Conservation (phyloP, 2,329 filamentous ascomycete species). For the Aspergillus pseudoviridinutans region DNA sequence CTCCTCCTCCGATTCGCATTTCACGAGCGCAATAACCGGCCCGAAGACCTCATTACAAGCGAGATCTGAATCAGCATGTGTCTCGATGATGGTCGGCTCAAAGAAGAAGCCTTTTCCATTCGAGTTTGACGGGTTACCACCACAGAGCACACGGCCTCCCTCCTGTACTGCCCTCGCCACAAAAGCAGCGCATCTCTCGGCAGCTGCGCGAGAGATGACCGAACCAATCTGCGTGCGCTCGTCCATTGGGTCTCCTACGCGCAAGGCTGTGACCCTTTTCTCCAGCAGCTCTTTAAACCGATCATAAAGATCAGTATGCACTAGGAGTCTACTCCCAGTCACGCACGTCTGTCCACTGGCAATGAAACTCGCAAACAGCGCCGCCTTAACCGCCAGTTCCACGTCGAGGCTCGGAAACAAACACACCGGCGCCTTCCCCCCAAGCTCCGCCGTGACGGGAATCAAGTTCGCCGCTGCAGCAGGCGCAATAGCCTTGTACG, state of each 20-base stretch:
- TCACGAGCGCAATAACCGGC: slow-evolving; percentile 48
- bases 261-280: slow-evolving; percentile 49
- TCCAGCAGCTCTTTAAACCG: slow-evolving; percentile 37
- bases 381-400: slow-evolving; percentile 26
- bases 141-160: slow-evolving; percentile 41
- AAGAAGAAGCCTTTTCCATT: slow-evolving; percentile 52
- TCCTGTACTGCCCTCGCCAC: slow-evolving; percentile 31
- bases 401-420: slow-evolving; percentile 32
- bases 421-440: slow-evolving; percentile 36
- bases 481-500: slow-evolving; percentile 31
- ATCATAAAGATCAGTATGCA: slow-evolving; percentile 44
- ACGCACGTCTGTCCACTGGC: slow-evolving; percentile 56
- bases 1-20: slow-evolving; percentile 46
- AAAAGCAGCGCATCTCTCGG: slow-evolving; percentile 38
- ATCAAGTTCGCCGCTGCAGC: slow-evolving; percentile 31
- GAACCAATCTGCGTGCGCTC: slow-evolving; percentile 60
- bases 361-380: slow-evolving; percentile 46
- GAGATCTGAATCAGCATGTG: slow-evolving; percentile 19
- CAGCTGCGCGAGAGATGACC: slow-evolving; percentile 48
- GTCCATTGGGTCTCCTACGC: slow-evolving; percentile 57
- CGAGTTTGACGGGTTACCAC: slow-evolving; percentile 46
- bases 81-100: slow-evolving; percentile 42
- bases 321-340: slow-evolving; percentile 52
- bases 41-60: slow-evolving; percentile 48
- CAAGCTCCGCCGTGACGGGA: slow-evolving; percentile 33